Percentiles rank a stretch among this genome's conserved stretches.
These are phyloP conservation scores for Corylus heterophylla DNA, from an alignment of 306 rosid genomes.

Conservation along the genomic window DNA sequence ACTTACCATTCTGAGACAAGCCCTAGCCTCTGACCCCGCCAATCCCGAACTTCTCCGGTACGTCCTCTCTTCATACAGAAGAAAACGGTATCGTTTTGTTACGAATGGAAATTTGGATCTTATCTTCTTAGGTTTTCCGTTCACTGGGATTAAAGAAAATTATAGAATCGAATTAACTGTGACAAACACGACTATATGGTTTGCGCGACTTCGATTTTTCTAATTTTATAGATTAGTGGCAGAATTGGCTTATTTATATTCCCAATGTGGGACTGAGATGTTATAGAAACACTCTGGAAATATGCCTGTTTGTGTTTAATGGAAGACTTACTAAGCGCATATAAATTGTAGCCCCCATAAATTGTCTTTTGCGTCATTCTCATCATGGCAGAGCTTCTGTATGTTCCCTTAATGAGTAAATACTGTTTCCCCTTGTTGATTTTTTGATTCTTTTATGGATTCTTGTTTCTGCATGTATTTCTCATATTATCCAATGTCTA, in stretches of 20 bases:
- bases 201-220: not conserved
- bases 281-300: too few species aligned
- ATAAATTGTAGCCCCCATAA: too few species aligned
- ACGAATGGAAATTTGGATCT: not conserved
- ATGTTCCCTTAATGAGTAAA: too few species aligned
- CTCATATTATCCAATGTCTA: too few species aligned
- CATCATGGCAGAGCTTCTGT: too few species aligned
- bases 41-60: conserved; percentile 76
- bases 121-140: not conserved
- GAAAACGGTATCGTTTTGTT: not conserved
- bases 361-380: too few species aligned
- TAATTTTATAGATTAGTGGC: not conserved
- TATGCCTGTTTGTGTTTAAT: too few species aligned
- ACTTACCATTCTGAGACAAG: conserved; percentile 61
- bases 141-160: not conserved
- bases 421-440: too few species aligned
- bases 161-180: not conserved
- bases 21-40: conserved; percentile 65
- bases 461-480: too few species aligned
- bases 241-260: not conserved
- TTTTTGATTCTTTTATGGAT: too few species aligned
- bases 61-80: not conserved
- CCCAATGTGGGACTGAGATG: too few species aligned
- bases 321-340: too few species aligned
- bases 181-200: not conserved